A percentile compares a stretch with the other conserved stretches of the same genome.
These are phyloP conservation scores for Elaeis guineensis DNA, from an alignment of 176 grass and related monocot species.

Conservation along the genomic window DNA sequence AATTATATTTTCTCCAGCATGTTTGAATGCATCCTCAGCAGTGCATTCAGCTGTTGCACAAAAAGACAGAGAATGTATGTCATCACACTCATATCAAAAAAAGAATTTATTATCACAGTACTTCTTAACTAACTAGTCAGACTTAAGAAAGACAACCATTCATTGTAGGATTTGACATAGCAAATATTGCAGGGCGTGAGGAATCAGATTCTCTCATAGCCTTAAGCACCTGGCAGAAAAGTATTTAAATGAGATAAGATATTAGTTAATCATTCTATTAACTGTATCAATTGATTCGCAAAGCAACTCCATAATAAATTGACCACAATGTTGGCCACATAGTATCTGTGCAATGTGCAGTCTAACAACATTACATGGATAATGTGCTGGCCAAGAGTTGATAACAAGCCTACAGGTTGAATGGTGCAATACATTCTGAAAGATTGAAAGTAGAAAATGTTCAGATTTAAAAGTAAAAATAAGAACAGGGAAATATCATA, in stretches of 20 bases:
- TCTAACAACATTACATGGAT: too few species aligned
- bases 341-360: too few species aligned
- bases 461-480: too few species aligned
- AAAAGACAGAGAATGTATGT: conserved; percentile 15
- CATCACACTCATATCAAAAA: too few species aligned
- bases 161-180: conserved; percentile 95
- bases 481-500: too few species aligned
- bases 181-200: conserved; percentile 74
- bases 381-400: too few species aligned
- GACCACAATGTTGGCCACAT: too few species aligned
- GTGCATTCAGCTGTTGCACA: conserved; percentile 75
- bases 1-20: conserved; percentile 75
- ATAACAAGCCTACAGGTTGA: too few species aligned
- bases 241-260: conserved; percentile 19
- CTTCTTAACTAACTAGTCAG: neutral
- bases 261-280: neutral
- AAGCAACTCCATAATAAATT: neutral
- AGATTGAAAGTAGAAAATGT: too few species aligned
- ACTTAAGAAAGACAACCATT: conserved; percentile 52
- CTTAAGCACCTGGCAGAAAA: conserved; percentile 61
- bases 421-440: too few species aligned
- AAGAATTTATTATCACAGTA: too few species aligned
- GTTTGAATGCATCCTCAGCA: conserved; percentile 83
- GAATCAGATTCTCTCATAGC: conserved; percentile 95
- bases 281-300: neutral